Evolutionary conservation across 176 grass and related monocot species (phyloP).

Genomic region (Oryza glaberrima): DNA sequence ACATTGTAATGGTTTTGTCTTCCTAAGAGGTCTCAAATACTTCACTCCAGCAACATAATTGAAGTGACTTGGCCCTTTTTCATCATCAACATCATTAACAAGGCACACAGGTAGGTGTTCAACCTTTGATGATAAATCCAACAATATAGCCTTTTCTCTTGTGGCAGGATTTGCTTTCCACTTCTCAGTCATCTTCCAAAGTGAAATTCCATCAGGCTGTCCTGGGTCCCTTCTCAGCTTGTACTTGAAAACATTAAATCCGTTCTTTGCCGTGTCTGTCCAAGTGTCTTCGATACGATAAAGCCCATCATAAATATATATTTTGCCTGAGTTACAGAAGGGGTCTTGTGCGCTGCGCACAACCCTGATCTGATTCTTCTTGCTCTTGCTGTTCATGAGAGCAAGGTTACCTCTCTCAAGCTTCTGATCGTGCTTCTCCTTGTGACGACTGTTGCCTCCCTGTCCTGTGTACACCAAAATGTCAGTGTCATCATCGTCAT

Average conservation of each 20-base stretch:
- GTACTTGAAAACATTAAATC: slow-evolving; percentile 70
- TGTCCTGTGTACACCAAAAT: slow-evolving; percentile 70
- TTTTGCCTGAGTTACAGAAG: slow-evolving; percentile 43
- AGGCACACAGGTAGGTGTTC: slow-evolving; percentile 65
- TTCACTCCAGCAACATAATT: slow-evolving; percentile 51
- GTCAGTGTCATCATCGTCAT: slow-evolving; percentile 55
- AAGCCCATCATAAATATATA: slow-evolving; percentile 83
- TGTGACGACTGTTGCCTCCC: slow-evolving; percentile 52
- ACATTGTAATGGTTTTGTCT: slow-evolving; percentile 32
- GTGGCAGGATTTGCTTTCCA: slow-evolving; percentile 64
- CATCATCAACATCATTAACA: slow-evolving; percentile 54
- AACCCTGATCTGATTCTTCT: slow-evolving; percentile 64
- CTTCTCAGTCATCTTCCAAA: slow-evolving; percentile 74
- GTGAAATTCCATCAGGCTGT: slow-evolving; percentile 63
- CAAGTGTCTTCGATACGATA: slow-evolving; percentile 62
- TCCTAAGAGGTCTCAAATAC: slow-evolving; percentile 26
- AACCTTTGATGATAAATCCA: slow-evolving; percentile 50
- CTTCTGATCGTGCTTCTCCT: slow-evolving; percentile 76
- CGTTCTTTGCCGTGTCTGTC: slow-evolving; percentile 47
- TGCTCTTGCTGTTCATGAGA: slow-evolving; percentile 56
- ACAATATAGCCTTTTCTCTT: slow-evolving; percentile 43
- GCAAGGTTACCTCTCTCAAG: slow-evolving; percentile 82
- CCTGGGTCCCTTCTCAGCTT: slow-evolving; percentile 56
- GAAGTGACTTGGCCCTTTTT: slow-evolving; percentile 44
- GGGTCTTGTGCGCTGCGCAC: slow-evolving; percentile 56